Evolutionary conservation across 2,329 filamentous ascomycete species (phyloP).

Genomic region (Pseudogymnoascus sp.): DNA sequence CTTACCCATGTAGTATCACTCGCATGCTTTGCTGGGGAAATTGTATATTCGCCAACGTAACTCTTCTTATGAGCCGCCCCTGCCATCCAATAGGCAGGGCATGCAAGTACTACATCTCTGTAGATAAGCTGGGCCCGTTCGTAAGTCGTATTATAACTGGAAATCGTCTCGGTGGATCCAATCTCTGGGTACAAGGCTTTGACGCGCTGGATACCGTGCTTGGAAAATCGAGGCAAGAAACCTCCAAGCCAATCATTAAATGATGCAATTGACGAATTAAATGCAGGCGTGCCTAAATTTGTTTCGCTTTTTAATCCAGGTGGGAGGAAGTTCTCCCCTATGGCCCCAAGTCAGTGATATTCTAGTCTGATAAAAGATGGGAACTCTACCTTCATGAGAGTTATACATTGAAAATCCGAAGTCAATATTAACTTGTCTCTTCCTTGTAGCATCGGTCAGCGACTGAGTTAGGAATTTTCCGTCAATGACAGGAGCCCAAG

Average conservation of each 20-base stretch:
- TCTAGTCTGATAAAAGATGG: not conserved
- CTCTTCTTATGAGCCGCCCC: slow-evolving; percentile 35
- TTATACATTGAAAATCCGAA: slow-evolving; percentile 50
- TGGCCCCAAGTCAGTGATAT: not conserved
- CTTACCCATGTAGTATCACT: slow-evolving; percentile 48
- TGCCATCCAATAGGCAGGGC: slow-evolving; percentile 50
- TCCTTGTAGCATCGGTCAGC: slow-evolving; percentile 36
- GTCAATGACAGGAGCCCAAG: slow-evolving; percentile 54
- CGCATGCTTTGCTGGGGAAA: slow-evolving; percentile 49
- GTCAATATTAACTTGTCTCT: slow-evolving; percentile 35
- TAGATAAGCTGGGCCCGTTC: slow-evolving; percentile 48
- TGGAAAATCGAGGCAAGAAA: slow-evolving; percentile 42
- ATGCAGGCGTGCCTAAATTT: slow-evolving; percentile 31
- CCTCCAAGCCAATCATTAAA: slow-evolving; percentile 46
- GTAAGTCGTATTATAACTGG: slow-evolving; percentile 41
- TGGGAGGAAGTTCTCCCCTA: slow-evolving; percentile 52
- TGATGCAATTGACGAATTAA: slow-evolving; percentile 40
- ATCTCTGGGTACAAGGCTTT: slow-evolving; percentile 38
- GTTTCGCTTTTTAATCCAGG: slow-evolving; percentile 34
- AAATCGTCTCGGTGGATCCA: slow-evolving; percentile 37
- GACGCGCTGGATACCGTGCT: slow-evolving; percentile 31
- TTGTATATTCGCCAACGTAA: slow-evolving; percentile 52
- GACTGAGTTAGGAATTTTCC: slow-evolving; percentile 39
- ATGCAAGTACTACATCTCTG: slow-evolving; percentile 49
- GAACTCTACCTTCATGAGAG: slow-evolving; percentile 38